Evolutionary conservation across 257 asterid species (phyloP), one percentile per base, ranked within the genome.

Genomic region (Echium plantagineum): DNA sequence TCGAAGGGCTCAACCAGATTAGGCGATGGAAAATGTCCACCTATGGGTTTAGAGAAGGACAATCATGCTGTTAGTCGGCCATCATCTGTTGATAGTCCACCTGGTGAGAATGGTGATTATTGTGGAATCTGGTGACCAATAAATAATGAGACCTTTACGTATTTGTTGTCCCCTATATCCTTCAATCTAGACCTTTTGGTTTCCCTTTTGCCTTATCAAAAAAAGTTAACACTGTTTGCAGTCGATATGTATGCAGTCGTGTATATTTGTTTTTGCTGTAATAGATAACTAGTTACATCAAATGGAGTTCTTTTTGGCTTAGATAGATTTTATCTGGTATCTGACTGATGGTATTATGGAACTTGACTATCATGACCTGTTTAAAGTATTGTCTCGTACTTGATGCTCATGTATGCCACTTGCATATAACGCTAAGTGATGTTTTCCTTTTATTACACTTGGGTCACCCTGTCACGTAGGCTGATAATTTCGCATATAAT

Each of bases 41-140:
- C 80, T 32, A 53, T 59, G 55, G 47, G 80, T 26, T 57, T 78
- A 35, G 89, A 74, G 51, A 83, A 69, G 75, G 88, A 85, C 77
- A 81, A 73, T 49, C 63, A 31, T 74, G 86, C 75, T 62, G 61
- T 71, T 73, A 79, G 59, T 71, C 84, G 61, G 63, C 67, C 72
- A 15, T 72, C 65, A 67, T 54, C 66, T 57, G 73, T 52, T 17
- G 83, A 70, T 52, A 75, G 62, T 55, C 69, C 75, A 65, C 62
- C 52, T 70, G 87, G 78, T 76, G 80, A 77, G 78, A 68, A 63
- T 10, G 75, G 80, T 77, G 74, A 59, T 75, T 61, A 21, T 63
- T 47, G 57, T 62, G 17, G 21, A 26, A 35, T 20, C 35, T 54
- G 59, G 31, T 15, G 2, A 16, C 32, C 53, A 24, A 38, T 21